Base-by-base conservation (phyloP, 768 basidiomycete genomes). In the Trametes sanguinea region DNA sequence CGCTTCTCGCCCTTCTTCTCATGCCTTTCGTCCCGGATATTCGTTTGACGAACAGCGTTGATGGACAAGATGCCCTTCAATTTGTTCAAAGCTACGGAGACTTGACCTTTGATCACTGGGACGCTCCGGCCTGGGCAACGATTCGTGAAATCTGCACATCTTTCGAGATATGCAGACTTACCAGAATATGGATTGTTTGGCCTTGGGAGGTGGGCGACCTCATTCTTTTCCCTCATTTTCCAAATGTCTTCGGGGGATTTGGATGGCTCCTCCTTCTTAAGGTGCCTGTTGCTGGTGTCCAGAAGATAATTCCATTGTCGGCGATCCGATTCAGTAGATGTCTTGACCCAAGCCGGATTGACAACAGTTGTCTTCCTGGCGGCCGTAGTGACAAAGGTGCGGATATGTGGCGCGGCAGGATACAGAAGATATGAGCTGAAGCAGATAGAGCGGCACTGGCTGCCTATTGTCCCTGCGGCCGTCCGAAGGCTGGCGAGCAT, bases 1-100 rank as follows among this genome's bases (percentile, higher is more conserved):
- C 90, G 84, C 73, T 91, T 92, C 62, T 80, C 83, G 37, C 92
- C 91, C 75, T 85, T 88, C 78, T 93, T 91, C 74, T 92, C 92
- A 72, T 94, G 92, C 65, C 92, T 80, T 60, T 81, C 77, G 46
- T 77, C 71, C 67, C 57, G 62, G 35, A 60, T 42, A 27, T 51
- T 53, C 13, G 52, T 64, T 27, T 29, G n/a, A 14, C 62, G 62
- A 14, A 91, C 84, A 60, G 72, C 79, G 69, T 92, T 92, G 30
- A 76, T 75, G 51, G 66, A 63, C 37, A 92, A 75, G 54, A 84
- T 83, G 17, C 53, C 63, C 53, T 84, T 80, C 22, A 92, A 78
- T 32, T 71, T 76, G 57, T 65, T 73, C 65, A 84, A 84, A 2
- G 88, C 81, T 2, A 70, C 67, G 2, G 73, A 76, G 16, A 90